A percentile compares a stretch with the other conserved stretches of the same genome.
phyloP scores from a whole-genome alignment of 495 filamentous ascomycete genomes.

The Xylaria flabelliformis region DNA sequence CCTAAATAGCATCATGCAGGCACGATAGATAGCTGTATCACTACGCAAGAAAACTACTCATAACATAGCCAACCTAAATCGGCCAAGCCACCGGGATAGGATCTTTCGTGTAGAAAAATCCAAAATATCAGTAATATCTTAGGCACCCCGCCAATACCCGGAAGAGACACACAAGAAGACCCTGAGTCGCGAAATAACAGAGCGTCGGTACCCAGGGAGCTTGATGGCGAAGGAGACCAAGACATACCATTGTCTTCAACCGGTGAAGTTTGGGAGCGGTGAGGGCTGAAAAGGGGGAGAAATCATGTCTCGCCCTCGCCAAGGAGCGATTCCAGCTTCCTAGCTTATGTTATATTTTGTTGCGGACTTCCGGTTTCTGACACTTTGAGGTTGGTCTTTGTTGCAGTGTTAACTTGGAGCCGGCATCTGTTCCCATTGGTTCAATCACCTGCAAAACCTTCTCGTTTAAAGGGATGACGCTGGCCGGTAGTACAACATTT shows the following conservation, averaged over 20 bases:
- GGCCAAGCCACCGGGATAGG: too few species aligned
- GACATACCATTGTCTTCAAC: too few species aligned
- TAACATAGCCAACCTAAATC: too few species aligned
- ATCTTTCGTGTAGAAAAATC: too few species aligned
- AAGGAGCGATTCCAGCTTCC: not conserved
- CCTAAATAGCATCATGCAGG: not conserved
- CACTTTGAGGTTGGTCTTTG: too few species aligned
- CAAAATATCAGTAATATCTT: not conserved
- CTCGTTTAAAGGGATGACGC: not conserved
- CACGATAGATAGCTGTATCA: not conserved
- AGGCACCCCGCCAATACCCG: not conserved
- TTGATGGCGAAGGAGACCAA: not conserved
- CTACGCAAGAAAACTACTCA: too few species aligned
- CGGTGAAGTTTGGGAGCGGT: too few species aligned
- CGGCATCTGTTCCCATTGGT: not conserved
- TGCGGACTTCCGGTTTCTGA: not conserved
- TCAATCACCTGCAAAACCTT: not conserved
- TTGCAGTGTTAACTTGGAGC: not conserved
- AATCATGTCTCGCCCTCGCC: not conserved
- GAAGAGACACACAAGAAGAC: not conserved
- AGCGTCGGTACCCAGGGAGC: not conserved
- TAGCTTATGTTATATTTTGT: not conserved
- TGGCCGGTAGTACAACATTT: not conserved
- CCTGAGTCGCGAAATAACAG: not conserved
- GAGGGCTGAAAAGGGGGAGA: too few species aligned